A percentile compares a stretch with the other conserved stretches of the same genome.
phyloP scores from a whole-genome alignment of 208 protist species.

The Leptomonas seymouri region DNA sequence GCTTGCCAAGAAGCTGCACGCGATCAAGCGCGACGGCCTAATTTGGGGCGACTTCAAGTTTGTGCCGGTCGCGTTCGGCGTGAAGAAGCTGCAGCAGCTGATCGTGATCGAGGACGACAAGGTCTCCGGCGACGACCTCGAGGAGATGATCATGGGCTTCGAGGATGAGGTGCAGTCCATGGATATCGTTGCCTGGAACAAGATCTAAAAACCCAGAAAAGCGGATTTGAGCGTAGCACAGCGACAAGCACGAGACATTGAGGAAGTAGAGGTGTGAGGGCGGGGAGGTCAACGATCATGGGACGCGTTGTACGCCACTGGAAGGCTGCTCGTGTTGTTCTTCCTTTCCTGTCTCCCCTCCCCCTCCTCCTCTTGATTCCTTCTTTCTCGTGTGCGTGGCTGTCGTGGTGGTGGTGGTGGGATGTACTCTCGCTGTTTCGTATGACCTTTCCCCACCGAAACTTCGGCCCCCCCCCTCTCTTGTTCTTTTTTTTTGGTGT shows the following conservation, averaged over 20 bases:
- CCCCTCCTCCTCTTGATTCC: not conserved
- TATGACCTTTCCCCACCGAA: no score
- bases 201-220: conserved; percentile 87
- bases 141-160: conserved; percentile 93
- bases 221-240: not conserved
- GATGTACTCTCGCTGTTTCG: no score
- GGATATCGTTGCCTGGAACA: conserved; percentile 97
- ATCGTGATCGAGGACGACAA: conserved; percentile 96
- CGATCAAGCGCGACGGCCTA: conserved; percentile 89
- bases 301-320: not conserved
- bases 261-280: not conserved
- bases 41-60: conserved; percentile 93
- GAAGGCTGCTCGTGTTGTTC: no score
- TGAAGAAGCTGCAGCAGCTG: conserved; percentile 97
- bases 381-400: not conserved
- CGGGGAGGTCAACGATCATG: not conserved
- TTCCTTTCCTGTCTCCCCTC: no score
- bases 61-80: conserved; percentile 93
- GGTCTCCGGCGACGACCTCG: conserved; percentile 93
- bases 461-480: not conserved
- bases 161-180: conserved; percentile 96
- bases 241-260: not conserved
- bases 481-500: conserved; percentile 2
- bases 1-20: conserved; percentile 86
- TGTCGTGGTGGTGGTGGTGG: no score